Evolutionary conservation across 345 rosid species (phyloP), one percentile per base, ranked within the genome.

Genomic region (Eucalyptus regnans): DNA sequence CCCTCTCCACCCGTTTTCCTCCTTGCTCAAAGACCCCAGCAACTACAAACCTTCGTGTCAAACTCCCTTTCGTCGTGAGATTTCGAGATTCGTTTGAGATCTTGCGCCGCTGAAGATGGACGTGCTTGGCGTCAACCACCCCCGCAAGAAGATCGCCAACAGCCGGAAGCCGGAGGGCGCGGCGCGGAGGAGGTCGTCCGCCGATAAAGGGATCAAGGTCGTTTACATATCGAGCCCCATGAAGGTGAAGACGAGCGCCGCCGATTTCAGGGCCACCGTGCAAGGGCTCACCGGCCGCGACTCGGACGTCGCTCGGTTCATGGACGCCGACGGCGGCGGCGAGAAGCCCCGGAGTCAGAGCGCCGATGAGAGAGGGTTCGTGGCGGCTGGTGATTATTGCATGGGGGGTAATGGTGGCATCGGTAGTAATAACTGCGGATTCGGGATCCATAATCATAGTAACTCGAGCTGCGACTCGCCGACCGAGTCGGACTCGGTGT

Each of bases 281-380:
- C 98, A 97, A 90, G 95, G 96, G 84, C 99, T 97, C 87, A 97
- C 99, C 22, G 98, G 99, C 2, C 95, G 95, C 88, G 95, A 97
- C 90, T 96, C 98, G 29, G 97, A 97, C 52, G 89, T 93, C 43
- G 92, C 93, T 5, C 58, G 91, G 18, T 58, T 90, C 52, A 89
- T 92, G 91, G 91, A 92, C 83, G 33, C 60, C 71, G 80, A 89
- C 44, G 56, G 31, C 49, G 23, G 66, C 68, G 10, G 43, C 87
- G 46, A 37, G 48, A 52, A 51, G 87, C 43, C 46, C 9, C 87
- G 11, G 87, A 15, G 87, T n/a, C 68, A 29, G 20, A 12, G 66
- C 66, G 64, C 9, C 29, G 66, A 89, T 15, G 87, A 62, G 37
- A 48, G 54, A 37, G 84, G 84, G 48, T 76, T 76, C 48, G 84